A percentile compares a stretch with the other conserved stretches of the same genome.
These are phyloP conservation scores for Gonapodya sp. DNA, from an alignment of 192 early-diverging fungal genomes.

Conservation along the genomic window DNA sequence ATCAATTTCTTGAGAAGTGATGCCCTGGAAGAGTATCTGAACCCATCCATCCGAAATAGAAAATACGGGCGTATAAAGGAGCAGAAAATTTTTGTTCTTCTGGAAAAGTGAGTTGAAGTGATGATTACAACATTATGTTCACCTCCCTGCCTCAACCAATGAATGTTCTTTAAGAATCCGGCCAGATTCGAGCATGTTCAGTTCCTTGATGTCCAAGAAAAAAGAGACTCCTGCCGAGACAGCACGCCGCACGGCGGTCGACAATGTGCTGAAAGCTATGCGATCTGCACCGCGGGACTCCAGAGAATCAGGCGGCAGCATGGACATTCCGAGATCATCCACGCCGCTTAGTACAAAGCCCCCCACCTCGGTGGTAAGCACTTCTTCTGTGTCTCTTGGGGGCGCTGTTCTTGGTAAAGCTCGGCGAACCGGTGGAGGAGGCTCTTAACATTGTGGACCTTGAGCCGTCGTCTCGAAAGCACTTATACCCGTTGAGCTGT, in stretches of 20 bases:
- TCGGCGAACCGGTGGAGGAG: neutral
- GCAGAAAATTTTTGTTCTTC: slow-evolving; percentile 47
- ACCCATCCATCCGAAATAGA: slow-evolving; percentile 46
- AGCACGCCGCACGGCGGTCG: slow-evolving; percentile 29
- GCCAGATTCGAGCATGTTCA: neutral
- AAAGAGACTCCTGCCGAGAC: slow-evolving; percentile 31
- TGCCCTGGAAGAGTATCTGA: slow-evolving; percentile 68
- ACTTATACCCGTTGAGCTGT: no score
- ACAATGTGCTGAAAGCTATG: slow-evolving; percentile 24
- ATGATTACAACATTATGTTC: neutral
- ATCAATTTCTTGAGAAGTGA: slow-evolving; percentile 55
- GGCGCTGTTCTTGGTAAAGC: neutral
- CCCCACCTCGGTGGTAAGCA: neutral
- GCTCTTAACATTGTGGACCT: no score
- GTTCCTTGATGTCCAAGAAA: slow-evolving; percentile 10
- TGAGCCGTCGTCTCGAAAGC: no score
- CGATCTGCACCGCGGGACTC: neutral
- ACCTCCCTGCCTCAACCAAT: neutral
- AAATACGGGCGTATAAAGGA: slow-evolving; percentile 57
- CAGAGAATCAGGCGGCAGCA: neutral
- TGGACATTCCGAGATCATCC: neutral
- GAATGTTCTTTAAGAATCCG: neutral
- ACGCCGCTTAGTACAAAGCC: neutral
- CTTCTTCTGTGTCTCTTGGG: neutral
- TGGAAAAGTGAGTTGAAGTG: slow-evolving; percentile 69